These are phyloP conservation scores for Mucor lusitanicus DNA, from an alignment of 371 early-diverging fungal genomes.

Conservation along the genomic window DNA sequence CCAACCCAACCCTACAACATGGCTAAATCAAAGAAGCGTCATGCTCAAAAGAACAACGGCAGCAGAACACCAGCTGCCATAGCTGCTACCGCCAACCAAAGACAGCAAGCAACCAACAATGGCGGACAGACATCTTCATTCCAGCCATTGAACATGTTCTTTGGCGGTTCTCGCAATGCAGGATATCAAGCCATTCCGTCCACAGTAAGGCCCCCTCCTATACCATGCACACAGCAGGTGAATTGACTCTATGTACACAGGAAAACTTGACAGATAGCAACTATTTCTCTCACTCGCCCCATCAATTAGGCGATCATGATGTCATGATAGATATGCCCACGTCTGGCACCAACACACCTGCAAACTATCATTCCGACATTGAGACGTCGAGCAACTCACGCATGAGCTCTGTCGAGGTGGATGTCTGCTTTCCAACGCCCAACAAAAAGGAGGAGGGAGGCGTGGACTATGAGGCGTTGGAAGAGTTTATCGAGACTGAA, in stretches of 20 bases:
- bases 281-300: neutral
- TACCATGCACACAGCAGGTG: neutral
- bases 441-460: constrained; percentile 31
- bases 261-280: neutral
- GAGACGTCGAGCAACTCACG: constrained; percentile 28
- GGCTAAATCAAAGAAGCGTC: constrained; percentile 26
- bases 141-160: constrained; percentile 30
- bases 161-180: constrained; percentile 3
- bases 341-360: neutral
- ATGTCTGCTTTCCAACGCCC: constrained; percentile 47
- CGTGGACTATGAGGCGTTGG: constrained; percentile 34
- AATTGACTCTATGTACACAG: neutral
- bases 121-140: constrained; percentile 2
- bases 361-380: constrained; percentile 23
- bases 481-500: constrained; percentile 19
- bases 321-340: constrained; percentile 18
- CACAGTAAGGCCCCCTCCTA: neutral
- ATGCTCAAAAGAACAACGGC: neutral
- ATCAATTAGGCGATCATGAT: neutral
- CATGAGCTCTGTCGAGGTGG: constrained; percentile 33
- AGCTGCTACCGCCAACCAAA: neutral
- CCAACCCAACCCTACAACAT: neutral
- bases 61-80: neutral
- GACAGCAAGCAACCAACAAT: neutral
- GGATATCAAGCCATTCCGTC: constrained; percentile 11